A percentile compares a stretch with the other conserved stretches of the same genome.
Evolutionary conservation across 2,329 filamentous ascomycete genomes (phyloP).

Genomic region (Celoporthe dispersa): DNA sequence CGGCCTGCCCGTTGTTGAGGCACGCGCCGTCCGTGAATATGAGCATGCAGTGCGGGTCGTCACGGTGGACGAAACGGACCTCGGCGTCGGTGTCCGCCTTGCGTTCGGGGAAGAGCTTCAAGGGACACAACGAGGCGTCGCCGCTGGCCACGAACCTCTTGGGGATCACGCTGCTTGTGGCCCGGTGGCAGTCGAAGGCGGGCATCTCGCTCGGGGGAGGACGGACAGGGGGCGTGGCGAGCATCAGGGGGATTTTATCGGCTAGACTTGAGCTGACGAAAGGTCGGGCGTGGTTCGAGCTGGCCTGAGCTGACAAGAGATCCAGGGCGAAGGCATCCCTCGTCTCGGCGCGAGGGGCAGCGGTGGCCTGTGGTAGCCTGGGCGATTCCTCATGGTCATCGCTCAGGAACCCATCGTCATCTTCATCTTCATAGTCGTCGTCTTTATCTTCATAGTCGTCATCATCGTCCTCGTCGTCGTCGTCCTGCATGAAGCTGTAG

Average conservation of each 20-base stretch:
- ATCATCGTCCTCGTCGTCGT: background rate
- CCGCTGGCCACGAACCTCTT: background rate
- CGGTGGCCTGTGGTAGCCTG: background rate
- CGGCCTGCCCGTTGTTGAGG: slow-evolving; percentile 18
- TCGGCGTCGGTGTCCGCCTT: too few species aligned
- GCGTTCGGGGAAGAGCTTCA: too few species aligned
- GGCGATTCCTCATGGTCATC: background rate
- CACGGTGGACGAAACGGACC: too few species aligned
- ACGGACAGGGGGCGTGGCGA: too few species aligned
- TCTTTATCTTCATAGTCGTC: background rate
- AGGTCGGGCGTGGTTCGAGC: too few species aligned
- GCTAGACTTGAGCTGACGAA: too few species aligned
- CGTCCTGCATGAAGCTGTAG: slow-evolving; percentile 2
- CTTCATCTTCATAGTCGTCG: background rate
- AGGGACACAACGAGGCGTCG: too few species aligned
- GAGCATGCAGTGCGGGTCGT: background rate
- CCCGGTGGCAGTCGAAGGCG: too few species aligned
- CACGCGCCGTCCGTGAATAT: slow-evolving; percentile 22
- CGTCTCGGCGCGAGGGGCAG: background rate
- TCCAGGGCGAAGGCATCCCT: too few species aligned
- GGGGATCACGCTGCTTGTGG: background rate
- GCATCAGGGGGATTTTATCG: too few species aligned
- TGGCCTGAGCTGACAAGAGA: too few species aligned
- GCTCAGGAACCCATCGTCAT: background rate
- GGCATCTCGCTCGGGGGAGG: too few species aligned